Evolutionary conservation across 2,329 filamentous ascomycete species (phyloP).

Genomic region (Colletotrichum sp.): DNA sequence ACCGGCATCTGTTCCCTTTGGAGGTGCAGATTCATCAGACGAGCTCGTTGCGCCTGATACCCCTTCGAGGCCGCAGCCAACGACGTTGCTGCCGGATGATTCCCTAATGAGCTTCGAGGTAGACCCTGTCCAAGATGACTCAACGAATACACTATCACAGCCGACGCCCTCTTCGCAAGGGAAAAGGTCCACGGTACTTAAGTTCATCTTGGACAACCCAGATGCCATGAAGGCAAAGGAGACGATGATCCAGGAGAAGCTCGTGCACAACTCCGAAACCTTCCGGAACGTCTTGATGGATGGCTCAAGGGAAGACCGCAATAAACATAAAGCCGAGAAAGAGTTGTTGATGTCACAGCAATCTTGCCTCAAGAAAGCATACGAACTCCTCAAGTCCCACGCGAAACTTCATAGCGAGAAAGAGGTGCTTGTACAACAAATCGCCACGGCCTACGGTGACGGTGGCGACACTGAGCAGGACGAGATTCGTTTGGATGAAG

Average conservation of each 20-base stretch:
- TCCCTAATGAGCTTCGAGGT: background rate
- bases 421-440: constrained; percentile 50
- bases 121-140: background rate
- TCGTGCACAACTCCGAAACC: constrained; percentile 52
- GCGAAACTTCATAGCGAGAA: constrained; percentile 45
- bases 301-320: constrained; percentile 49
- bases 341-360: constrained; percentile 52
- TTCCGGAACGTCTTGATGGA: constrained; percentile 54
- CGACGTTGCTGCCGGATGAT: background rate
- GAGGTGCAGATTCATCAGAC: background rate
- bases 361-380: constrained; percentile 45
- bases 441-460: constrained; percentile 56
- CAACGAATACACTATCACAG: background rate
- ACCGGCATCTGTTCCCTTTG: constrained; percentile 23
- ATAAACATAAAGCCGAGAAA: constrained; percentile 55
- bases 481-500: constrained; percentile 53
- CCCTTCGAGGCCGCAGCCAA: background rate
- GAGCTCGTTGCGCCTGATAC: constrained; percentile 20
- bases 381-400: constrained; percentile 46
- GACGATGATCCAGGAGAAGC: constrained; percentile 42
- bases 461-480: constrained; percentile 57
- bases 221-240: constrained; percentile 38
- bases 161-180: constrained; percentile 10
- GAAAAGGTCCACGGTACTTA: background rate
- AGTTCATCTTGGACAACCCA: constrained; percentile 33